Evolutionary conservation across 2,329 filamentous ascomycete genomes (phyloP), one percentile per base, ranked within the genome.

Genomic region (Metarhizium robertsii): DNA sequence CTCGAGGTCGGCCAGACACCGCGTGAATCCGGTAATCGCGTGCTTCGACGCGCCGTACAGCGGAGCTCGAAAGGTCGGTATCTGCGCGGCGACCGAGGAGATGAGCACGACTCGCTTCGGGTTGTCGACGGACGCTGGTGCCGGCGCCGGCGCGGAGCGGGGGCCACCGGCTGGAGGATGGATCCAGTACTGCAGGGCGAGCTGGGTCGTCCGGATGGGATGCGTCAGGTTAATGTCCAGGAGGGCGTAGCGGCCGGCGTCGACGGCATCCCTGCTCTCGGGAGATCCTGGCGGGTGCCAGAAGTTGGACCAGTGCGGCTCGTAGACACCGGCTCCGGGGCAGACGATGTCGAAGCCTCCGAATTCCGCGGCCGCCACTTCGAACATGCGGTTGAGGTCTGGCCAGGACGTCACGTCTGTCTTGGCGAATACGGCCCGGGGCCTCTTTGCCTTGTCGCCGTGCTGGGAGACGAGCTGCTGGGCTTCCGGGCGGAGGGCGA

Each of bases 301-400:
- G 52, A 75, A 75, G 61, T 61, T 69, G 14, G 71, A 72, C 67
- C 67, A 74, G 6, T 64, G 59, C 60, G 75, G 76, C 57, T 78
- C 76, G 52, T 73, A 78, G 4, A 78, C 65, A 32, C 75, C 75
- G 0, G 75, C 75, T 0, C 75, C 74, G 0, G 75, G 73, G 42
- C 73, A 76, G 3, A 77, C 63, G 29, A 78, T 68, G 50, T 74
- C 72, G 56, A 73, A 66, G 2, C 60, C 61, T 0, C 70, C 70
- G 52, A 77, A 76, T 30, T 71, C 66, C 1, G 57, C 25, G 1
- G 69, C 45, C 0, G 73, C 62, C 3, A 60, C 58, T 3, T 66
- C 59, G 53, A 76, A 74, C 60, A 73, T 67, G 16, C 57, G 57
- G 1, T 64, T 51, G 0, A 78, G 60, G 4, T 70, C 67, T 1